Evolutionary conservation across 2,329 filamentous ascomycete genomes (phyloP).

Genomic region (Pleurostoma richardsiae): DNA sequence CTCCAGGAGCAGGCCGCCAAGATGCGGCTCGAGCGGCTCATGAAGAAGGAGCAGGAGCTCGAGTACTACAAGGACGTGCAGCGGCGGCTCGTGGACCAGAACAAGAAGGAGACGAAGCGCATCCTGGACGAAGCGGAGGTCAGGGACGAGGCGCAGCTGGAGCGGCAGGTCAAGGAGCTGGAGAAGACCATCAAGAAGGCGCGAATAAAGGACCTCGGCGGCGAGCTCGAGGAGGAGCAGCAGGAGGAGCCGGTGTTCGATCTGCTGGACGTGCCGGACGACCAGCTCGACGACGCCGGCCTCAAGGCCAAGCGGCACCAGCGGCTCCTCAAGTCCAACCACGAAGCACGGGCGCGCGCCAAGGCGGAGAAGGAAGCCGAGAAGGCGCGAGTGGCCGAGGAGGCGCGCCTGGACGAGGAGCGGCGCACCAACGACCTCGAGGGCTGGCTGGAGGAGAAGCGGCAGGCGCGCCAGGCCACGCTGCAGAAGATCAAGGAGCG

Average conservation of each 20-base stretch:
- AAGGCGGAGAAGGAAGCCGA: slow-evolving; percentile 95
- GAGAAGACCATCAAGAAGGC: slow-evolving; percentile 87
- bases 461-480: slow-evolving; percentile 63
- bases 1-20: slow-evolving; percentile 95
- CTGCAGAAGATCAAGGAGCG: slow-evolving; percentile 88
- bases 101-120: slow-evolving; percentile 86
- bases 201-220: slow-evolving; percentile 87
- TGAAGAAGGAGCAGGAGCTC: slow-evolving; percentile 91
- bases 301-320: slow-evolving; percentile 93
- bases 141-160: slow-evolving; percentile 83
- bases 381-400: slow-evolving; percentile 76
- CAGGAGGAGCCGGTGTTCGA: slow-evolving; percentile 80
- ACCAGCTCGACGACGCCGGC: slow-evolving; percentile 85
- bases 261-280: slow-evolving; percentile 82
- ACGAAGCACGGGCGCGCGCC: slow-evolving; percentile 87
- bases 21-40: slow-evolving; percentile 91
- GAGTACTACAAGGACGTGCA: slow-evolving; percentile 91
- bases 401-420: slow-evolving; percentile 78
- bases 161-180: slow-evolving; percentile 79
- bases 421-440: slow-evolving; percentile 80
- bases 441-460: slow-evolving; percentile 78
- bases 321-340: slow-evolving; percentile 86
- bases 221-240: slow-evolving; percentile 71
- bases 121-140: slow-evolving; percentile 87
- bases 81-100: slow-evolving; percentile 63